Evolutionary conservation across 2,329 filamentous ascomycete species (phyloP).

Genomic region (Alternaria postmessia): DNA sequence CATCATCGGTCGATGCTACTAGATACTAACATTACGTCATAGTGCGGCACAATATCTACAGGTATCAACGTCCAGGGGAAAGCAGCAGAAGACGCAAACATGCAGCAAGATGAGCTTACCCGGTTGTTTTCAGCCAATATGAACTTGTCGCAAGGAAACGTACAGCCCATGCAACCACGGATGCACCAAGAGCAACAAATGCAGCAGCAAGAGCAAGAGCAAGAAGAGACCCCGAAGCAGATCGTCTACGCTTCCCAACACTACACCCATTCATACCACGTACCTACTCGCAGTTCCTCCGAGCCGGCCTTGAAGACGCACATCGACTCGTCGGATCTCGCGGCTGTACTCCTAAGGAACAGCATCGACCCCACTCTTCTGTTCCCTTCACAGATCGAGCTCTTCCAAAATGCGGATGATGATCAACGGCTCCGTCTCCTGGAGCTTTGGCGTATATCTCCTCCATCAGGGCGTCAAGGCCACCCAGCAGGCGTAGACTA

Average conservation of each 20-base stretch:
- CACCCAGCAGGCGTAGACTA: slow-evolving; percentile 55
- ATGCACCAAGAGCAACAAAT: slow-evolving; percentile 41
- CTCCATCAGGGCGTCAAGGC: slow-evolving; percentile 60
- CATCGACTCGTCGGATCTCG: slow-evolving; percentile 53
- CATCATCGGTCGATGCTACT: slow-evolving; percentile 13
- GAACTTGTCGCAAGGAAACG: slow-evolving; percentile 60
- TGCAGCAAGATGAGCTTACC: slow-evolving; percentile 83
- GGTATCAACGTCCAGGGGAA: slow-evolving; percentile 54
- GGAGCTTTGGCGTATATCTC: slow-evolving; percentile 85
- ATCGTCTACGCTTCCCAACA: slow-evolving; percentile 82
- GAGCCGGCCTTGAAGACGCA: slow-evolving; percentile 44
- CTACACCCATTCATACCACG: slow-evolving; percentile 81
- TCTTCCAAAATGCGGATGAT: slow-evolving; percentile 78
- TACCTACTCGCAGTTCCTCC: slow-evolving; percentile 51
- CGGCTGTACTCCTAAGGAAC: slow-evolving; percentile 69
- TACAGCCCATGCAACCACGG: slow-evolving; percentile 46
- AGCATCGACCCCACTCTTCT: slow-evolving; percentile 75
- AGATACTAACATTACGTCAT: slow-evolving; percentile 49
- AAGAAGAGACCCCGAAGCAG: slow-evolving; percentile 48
- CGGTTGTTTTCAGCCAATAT: slow-evolving; percentile 80
- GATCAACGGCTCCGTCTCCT: slow-evolving; percentile 78
- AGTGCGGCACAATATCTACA: slow-evolving; percentile 54
- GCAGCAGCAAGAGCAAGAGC: slow-evolving; percentile 23
- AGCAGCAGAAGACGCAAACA: slow-evolving; percentile 49
- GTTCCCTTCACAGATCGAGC: slow-evolving; percentile 76